These are phyloP conservation scores for Psilocybe azurescens DNA, from an alignment of 768 basidiomycete species.

Conservation along the genomic window DNA sequence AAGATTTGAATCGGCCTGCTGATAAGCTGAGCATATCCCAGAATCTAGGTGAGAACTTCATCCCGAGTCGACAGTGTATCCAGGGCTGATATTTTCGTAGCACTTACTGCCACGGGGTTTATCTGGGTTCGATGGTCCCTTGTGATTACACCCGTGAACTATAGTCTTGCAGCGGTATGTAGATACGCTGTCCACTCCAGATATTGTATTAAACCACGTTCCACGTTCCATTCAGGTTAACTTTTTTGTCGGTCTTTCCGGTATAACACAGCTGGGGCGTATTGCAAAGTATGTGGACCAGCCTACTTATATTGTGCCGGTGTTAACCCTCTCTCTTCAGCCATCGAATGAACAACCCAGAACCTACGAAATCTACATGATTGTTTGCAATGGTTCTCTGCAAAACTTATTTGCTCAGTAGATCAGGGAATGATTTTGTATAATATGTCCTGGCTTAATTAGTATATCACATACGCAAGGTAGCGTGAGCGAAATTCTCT, in stretches of 20 bases:
- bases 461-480: too few species aligned
- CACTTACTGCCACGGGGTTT: conserved; percentile 90
- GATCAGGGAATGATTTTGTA: too few species aligned
- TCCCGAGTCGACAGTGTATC: background rate
- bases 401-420: too few species aligned
- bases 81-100: conserved; percentile 42
- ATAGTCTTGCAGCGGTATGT: conserved; percentile 92
- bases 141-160: conserved; percentile 94
- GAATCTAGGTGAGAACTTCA: conserved; percentile 74
- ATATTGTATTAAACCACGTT: too few species aligned
- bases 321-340: conserved; percentile 24
- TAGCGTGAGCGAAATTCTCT: too few species aligned
- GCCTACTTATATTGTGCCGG: background rate
- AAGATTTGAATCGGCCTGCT: conserved; percentile 87
- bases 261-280: conserved; percentile 69
- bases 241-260: conserved; percentile 78
- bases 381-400: background rate
- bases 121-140: conserved; percentile 99
- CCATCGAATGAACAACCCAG: conserved; percentile 42
- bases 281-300: conserved; percentile 62
- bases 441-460: too few species aligned
- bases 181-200: too few species aligned
- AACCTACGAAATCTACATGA: conserved; percentile 32
- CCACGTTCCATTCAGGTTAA: conserved; percentile 58
- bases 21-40: conserved; percentile 96